Evolutionary conservation across 2,329 filamentous ascomycete species (phyloP).

Genomic region (Aspergillus intermedius): DNA sequence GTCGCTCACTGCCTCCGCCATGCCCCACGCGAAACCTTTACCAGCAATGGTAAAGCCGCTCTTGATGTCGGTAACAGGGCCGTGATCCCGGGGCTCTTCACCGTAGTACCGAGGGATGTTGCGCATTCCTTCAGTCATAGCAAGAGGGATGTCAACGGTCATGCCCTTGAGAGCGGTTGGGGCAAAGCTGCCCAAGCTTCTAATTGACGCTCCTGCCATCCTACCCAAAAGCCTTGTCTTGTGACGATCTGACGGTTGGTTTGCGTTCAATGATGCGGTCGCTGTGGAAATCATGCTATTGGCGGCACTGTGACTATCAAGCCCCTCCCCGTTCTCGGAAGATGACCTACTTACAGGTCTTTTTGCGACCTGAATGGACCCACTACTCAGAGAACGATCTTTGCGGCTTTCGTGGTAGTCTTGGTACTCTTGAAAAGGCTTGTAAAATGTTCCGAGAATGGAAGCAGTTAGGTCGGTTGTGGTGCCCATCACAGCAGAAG

Average conservation of each 20-base stretch:
- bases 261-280: too few species aligned
- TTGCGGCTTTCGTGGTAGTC: conserved; percentile 19
- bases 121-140: conserved; percentile 30
- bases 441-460: conserved; percentile 20
- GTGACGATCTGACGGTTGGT: too few species aligned
- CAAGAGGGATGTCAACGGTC: conserved; percentile 32
- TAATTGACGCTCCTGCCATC: conserved; percentile 11
- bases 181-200: conserved; percentile 19
- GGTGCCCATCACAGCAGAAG: conserved; percentile 19
- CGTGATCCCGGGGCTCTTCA: conserved; percentile 27
- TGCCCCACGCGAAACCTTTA: conserved; percentile 26
- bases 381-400: conserved; percentile 1
- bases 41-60: conserved; percentile 26
- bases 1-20: conserved; percentile 27
- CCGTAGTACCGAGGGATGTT: conserved; percentile 32
- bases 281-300: too few species aligned
- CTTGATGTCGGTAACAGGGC: conserved; percentile 25
- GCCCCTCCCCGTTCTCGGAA: too few species aligned
- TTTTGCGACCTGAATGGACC: too few species aligned
- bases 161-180: conserved; percentile 25
- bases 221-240: neutral
- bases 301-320: too few species aligned
- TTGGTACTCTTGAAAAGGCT: conserved; percentile 5
- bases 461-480: conserved; percentile 19
- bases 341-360: too few species aligned